phyloP scores from a whole-genome alignment of 139 green algal genomes.

The Yamagishiella unicocca region DNA sequence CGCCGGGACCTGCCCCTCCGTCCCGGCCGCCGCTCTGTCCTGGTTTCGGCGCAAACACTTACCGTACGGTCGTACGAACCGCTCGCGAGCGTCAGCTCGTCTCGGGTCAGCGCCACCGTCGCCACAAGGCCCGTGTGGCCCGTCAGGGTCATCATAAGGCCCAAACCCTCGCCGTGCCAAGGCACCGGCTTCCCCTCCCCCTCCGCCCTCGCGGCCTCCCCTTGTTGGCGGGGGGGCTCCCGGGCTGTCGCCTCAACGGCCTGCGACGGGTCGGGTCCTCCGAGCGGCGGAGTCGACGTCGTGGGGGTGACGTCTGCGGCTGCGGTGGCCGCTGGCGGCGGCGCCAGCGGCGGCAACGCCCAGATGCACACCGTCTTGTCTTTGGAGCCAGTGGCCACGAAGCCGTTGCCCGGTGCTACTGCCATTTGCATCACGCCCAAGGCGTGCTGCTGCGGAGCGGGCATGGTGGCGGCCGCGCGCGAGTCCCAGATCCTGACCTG shows the following conservation, averaged over 20 bases:
- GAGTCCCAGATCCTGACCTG: slow-evolving; percentile 31
- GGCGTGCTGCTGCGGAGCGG: background rate
- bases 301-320: background rate
- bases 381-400: background rate
- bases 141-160: background rate
- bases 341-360: background rate
- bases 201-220: background rate
- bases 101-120: background rate
- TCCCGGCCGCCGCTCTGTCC: too few species aligned
- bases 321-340: background rate
- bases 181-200: background rate
- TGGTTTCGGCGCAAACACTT: too few species aligned
- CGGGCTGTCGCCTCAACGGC: too few species aligned
- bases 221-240: background rate
- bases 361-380: slow-evolving; percentile 32
- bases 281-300: background rate
- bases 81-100: slow-evolving; percentile 2
- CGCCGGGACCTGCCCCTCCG: too few species aligned
- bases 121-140: background rate
- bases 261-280: too few species aligned
- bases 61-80: slow-evolving; percentile 16
- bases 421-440: background rate
- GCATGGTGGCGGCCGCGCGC: background rate
- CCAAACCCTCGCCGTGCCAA: background rate
- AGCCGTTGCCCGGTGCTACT: slow-evolving; percentile 19